phyloP scores from a whole-genome alignment of 768 basidiomycete genomes.

The Mycena kentingensis region DNA sequence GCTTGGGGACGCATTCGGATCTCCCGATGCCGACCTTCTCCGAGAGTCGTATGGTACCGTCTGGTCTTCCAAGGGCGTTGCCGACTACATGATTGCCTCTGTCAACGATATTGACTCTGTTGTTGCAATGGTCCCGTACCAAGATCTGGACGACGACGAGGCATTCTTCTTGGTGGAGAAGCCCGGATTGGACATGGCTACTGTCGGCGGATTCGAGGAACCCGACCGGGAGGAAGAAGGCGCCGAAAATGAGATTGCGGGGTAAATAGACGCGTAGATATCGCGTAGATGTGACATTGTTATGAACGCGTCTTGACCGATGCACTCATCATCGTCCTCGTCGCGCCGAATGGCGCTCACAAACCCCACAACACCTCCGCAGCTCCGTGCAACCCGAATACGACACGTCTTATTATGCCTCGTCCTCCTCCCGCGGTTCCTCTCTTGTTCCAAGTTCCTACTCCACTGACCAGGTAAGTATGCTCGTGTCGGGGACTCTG shows the following conservation, averaged over 20 bases:
- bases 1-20: background rate
- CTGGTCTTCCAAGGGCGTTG: background rate
- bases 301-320: too few relatives aligned
- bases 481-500: too few relatives aligned
- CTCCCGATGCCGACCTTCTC: slow-evolving; percentile 1
- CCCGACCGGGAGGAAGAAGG: background rate
- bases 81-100: background rate
- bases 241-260: background rate
- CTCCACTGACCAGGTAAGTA: too few relatives aligned
- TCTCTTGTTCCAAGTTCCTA: too few relatives aligned
- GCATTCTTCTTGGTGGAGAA: background rate
- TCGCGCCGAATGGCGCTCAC: too few relatives aligned
- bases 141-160: background rate
- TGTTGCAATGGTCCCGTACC: slow-evolving; percentile 16
- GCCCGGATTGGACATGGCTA: background rate
- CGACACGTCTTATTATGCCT: too few relatives aligned
- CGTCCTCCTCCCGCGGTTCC: too few relatives aligned
- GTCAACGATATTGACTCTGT: slow-evolving; percentile 7
- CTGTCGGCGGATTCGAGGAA: background rate
- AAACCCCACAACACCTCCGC: too few relatives aligned
- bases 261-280: too few relatives aligned
- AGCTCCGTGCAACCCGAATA: too few relatives aligned
- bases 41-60: slow-evolving; percentile 1
- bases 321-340: too few relatives aligned
- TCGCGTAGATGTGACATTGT: too few relatives aligned